Evolutionary conservation across 768 basidiomycete species (phyloP).

Genomic region (Phlebiopsis gigantea): DNA sequence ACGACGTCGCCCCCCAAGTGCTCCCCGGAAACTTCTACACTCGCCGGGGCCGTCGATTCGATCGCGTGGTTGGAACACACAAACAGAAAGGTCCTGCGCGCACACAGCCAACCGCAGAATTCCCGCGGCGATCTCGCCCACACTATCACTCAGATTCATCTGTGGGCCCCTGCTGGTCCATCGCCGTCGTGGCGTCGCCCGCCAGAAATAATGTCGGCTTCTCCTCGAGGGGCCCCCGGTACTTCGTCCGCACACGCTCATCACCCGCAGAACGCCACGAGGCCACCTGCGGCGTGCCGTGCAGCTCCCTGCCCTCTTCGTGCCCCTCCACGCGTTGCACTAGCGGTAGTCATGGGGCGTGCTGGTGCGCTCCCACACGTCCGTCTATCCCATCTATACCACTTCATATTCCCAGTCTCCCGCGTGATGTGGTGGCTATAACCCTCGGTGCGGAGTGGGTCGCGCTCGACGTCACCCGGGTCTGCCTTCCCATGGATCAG

Average conservation of each 20-base stretch:
- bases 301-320: background rate
- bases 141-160: slow-evolving; percentile 3
- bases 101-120: slow-evolving; percentile 10
- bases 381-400: no score
- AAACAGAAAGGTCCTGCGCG: background rate
- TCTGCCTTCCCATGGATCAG: no score
- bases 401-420: no score
- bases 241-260: background rate
- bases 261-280: background rate
- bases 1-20: background rate
- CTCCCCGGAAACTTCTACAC: no score
- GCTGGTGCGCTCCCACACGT: background rate
- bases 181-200: background rate
- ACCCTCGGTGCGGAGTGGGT: no score
- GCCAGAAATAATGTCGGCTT: background rate
- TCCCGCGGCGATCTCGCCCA: slow-evolving; percentile 7
- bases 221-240: background rate
- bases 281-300: background rate
- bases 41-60: background rate
- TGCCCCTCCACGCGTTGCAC: background rate
- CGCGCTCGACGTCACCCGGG: no score
- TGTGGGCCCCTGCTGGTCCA: slow-evolving; percentile 6
- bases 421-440: no score
- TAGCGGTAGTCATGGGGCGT: background rate
- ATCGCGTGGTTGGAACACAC: background rate